Evolutionary conservation across 2,329 filamentous ascomycete genomes (phyloP).

Genomic region (Scortechinia acanthostroma): DNA sequence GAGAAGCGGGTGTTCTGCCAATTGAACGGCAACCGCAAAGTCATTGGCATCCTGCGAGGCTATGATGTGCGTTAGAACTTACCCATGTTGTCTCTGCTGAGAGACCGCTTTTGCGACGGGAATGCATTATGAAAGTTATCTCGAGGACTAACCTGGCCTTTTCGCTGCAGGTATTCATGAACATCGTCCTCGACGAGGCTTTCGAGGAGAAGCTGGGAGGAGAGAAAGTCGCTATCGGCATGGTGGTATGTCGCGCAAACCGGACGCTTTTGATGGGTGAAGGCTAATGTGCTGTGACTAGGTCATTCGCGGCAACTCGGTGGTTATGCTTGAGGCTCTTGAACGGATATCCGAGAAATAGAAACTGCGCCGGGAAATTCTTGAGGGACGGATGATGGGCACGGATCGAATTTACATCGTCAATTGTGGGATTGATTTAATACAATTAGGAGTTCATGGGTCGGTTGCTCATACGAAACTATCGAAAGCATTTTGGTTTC

Average conservation of each 20-base stretch:
- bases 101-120: neutral
- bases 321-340: constrained; percentile 90
- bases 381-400: neutral
- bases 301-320: constrained; percentile 95
- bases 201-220: constrained; percentile 89
- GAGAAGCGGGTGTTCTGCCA: constrained; percentile 98
- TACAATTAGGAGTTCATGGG: constrained; percentile 23
- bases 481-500: neutral
- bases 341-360: constrained; percentile 48
- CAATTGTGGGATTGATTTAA: constrained; percentile 12
- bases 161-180: constrained; percentile 86
- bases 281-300: constrained; percentile 18
- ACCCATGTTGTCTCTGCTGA: neutral
- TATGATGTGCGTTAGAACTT: constrained; percentile 70
- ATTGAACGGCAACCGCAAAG: constrained; percentile 93
- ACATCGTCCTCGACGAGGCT: constrained; percentile 94
- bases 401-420: neutral
- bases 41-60: constrained; percentile 85
- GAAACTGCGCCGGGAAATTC: neutral
- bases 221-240: constrained; percentile 83
- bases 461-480: constrained; percentile 18
- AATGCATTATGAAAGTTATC: neutral
- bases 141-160: neutral
- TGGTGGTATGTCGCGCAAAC: constrained; percentile 82
- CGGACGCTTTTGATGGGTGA: constrained; percentile 14